Evolutionary conservation across 2,329 filamentous ascomycete species (phyloP).

Genomic region (Pseudocercospora ulei): DNA sequence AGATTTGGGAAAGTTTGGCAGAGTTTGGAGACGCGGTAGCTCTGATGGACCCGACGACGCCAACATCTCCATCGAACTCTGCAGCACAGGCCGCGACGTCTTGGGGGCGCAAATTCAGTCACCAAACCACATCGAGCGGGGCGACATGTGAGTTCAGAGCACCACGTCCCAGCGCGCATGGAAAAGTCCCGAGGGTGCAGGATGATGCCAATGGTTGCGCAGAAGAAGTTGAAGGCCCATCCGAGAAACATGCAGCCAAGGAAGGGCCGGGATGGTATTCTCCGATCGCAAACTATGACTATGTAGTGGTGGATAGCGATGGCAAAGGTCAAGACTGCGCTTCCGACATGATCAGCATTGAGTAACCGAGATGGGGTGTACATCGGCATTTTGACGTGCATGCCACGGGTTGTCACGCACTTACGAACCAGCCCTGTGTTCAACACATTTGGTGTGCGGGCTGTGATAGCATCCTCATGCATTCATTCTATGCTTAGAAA

Average conservation of each 20-base stretch:
- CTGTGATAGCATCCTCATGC: conserved; percentile 45
- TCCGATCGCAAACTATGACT: conserved; percentile 49
- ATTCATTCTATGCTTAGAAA: conserved; percentile 53
- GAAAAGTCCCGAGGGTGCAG: conserved; percentile 44
- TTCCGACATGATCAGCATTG: conserved; percentile 55
- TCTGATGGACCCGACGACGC: too few relatives aligned
- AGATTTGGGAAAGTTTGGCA: too few relatives aligned
- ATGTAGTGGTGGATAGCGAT: conserved; percentile 59
- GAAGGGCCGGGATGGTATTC: conserved; percentile 44
- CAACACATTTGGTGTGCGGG: conserved; percentile 48
- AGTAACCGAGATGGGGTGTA: conserved; percentile 36
- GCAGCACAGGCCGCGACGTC: too few relatives aligned
- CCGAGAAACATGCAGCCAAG: conserved; percentile 42
- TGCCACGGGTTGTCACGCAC: neutral
- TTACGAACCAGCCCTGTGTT: conserved; percentile 50
- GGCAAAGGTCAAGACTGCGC: conserved; percentile 54
- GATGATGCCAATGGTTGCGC: conserved; percentile 46
- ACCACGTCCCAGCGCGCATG: conserved; percentile 57
- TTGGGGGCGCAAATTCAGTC: too few relatives aligned
- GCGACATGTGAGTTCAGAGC: too few relatives aligned
- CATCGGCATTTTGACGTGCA: neutral
- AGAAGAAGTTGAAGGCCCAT: conserved; percentile 52
- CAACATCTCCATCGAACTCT: too few relatives aligned
- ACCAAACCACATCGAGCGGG: too few relatives aligned
- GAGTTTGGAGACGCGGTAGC: too few relatives aligned